Base-by-base conservation (phyloP, 345 rosid species). In the Hypericum perforatum region DNA sequence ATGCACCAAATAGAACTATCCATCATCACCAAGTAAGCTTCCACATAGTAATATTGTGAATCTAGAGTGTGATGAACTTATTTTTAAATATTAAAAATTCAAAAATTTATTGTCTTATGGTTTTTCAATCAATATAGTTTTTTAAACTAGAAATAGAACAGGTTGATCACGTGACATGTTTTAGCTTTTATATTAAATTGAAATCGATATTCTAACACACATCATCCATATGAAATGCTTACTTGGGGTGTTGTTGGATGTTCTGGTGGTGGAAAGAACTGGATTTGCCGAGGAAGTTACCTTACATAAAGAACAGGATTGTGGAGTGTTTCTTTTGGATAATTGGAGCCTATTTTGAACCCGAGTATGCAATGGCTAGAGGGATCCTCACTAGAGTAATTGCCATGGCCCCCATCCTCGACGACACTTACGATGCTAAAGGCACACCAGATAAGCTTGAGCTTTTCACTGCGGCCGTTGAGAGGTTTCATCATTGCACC, bases 361-460 rank as follows among this genome's bases (percentile, higher is more conserved):
- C 29, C 16, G 16, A 46, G 16, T 13, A 9, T 13, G 15, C 49
- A 7, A 16, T 54, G 5, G 58, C 58, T 2, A 60, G 80, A 39
- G 58, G 7, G 8, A 13, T 68, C 0, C 1, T 59, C 0, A 59
- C 74, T 45, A 66, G 66, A 70, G 59, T 69, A 0, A 52, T 56
- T 12, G 63, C 55, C 3, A 15, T 64, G 37, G 1, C 43, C 6
- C 43, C 67, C 0, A 16, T 73, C 11, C 40, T 70, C 0, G 63
- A 76, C 29, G 74, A 75, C 49, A 46, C 16, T 7, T 46, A 46
- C 22, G 49, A 46, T 50, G 66, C 37, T 1, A 65, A 65, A 43
- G 80, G 64, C 1, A 73, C 67, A 11, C 11, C 39, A 16, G 70
- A 76, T 11, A 76, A 73, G 42, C 58, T 73, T 29, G 46, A 58